Evolutionary conservation across 306 rosid genomes (phyloP).

Genomic region (Dicorynia guianensis): DNA sequence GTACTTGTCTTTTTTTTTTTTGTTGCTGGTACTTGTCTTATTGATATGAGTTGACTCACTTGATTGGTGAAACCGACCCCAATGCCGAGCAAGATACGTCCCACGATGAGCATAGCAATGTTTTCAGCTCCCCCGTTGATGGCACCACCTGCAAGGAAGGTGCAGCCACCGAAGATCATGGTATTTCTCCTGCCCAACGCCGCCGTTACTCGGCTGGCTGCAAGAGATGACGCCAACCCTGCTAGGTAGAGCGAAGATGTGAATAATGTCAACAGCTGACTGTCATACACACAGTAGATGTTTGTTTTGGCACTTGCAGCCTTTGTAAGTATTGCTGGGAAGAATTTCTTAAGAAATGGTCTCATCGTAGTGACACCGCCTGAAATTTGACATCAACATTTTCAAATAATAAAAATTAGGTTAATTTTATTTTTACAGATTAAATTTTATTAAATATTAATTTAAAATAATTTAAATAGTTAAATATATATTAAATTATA

Average conservation of each 20-base stretch:
- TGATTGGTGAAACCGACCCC: slow-evolving; percentile 79
- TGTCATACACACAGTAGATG: slow-evolving; percentile 55
- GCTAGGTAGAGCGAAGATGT: slow-evolving; percentile 72
- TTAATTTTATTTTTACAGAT: no score
- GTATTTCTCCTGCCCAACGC: slow-evolving; percentile 50
- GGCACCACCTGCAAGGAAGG: slow-evolving; percentile 54
- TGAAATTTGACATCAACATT: slow-evolving; percentile 22
- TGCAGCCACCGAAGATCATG: slow-evolving; percentile 61
- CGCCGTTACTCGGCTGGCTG: slow-evolving; percentile 50
- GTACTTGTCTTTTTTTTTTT: no score
- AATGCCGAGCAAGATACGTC: slow-evolving; percentile 72
- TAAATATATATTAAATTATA: no score
- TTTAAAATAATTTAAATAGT: no score
- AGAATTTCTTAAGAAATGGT: slow-evolving; percentile 61
- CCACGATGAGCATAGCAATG: slow-evolving; percentile 62
- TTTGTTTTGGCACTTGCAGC: slow-evolving; percentile 40
- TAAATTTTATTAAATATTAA: no score
- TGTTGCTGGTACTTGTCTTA: no score
- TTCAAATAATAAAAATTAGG: not conserved
- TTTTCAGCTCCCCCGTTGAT: slow-evolving; percentile 61
- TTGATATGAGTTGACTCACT: slow-evolving; percentile 37
- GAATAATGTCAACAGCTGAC: slow-evolving; percentile 63
- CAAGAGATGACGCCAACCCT: slow-evolving; percentile 53
- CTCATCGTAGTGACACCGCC: slow-evolving; percentile 77
- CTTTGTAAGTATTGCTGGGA: slow-evolving; percentile 58